Base-by-base conservation (phyloP, 352 stramenopile genomes). In the Lagenidium sp. region DNA sequence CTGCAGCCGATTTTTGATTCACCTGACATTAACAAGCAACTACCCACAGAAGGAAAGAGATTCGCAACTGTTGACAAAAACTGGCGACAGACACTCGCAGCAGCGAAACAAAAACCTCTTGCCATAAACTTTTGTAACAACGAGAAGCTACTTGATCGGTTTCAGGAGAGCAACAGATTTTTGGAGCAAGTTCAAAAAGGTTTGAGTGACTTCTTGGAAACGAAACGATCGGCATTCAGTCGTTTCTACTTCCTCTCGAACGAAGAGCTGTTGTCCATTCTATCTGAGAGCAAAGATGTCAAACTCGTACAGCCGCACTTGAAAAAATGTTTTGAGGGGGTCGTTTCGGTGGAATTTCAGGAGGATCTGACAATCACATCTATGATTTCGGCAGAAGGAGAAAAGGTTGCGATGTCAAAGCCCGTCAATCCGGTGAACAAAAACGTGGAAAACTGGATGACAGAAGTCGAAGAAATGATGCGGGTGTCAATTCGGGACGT, bases 361-460 rank as follows among this genome's bases (percentile, higher is more conserved):
- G 72, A 92, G 11, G 84, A 97, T 40, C 41, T 94, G 5, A 92
- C 79, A 16, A 97, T 98, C 61, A 87, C 71, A 2, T 68, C 78
- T 1, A 97, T 98, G 86, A 90, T 87, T 32, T 96, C 70, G 0
- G 71, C 76, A 0, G 90, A 98, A 57, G 79, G 82, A 4, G 93
- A 96, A 55, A 75, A 94, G 55, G 85, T 98, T 4, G 62, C 63
- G 0, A 95, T 96, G 63, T 55, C 65, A 2, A 77, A 66, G 21
- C 43, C 67, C 2, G 85, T 98, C 3, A 88, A 98, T 41, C 91
- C 93, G 0, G 88, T 92, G 13, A 84, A 76, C 24, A 97, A 96
- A 54, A 97, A 97, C 48, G 92, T 98, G 13, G 93, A 98, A 60
- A 52, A 94, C 51, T 98, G 93, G 93, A 98, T 98, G 91, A 91